phyloP scores from a whole-genome alignment of 805 yeast species.

The Sugiyamaella chiloensis region DNA sequence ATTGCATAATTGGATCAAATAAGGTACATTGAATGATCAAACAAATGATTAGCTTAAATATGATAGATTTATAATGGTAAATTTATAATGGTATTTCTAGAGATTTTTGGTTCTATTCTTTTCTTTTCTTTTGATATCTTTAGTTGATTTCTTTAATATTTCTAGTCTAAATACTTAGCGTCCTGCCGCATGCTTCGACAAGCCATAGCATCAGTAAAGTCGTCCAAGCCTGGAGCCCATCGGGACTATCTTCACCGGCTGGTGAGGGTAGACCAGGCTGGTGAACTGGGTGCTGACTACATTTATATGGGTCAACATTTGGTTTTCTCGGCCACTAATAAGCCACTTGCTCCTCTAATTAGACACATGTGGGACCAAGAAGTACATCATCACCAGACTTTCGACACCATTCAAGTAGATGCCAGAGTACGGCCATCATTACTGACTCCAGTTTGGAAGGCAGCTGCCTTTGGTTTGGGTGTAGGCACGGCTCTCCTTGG shows the following conservation, averaged over 20 bases:
- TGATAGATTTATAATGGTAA: too few species aligned
- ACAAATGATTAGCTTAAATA: too few species aligned
- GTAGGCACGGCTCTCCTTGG: slow-evolving; percentile 80
- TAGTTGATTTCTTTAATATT: too few species aligned
- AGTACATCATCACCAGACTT: slow-evolving; percentile 81
- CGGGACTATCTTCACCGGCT: slow-evolving; percentile 28
- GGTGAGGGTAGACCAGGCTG: slow-evolving; percentile 95
- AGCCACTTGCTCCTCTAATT: slow-evolving; percentile 73
- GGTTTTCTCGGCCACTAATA: slow-evolving; percentile 66
- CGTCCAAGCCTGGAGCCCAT: slow-evolving; percentile 24
- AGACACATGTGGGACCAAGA: slow-evolving; percentile 99
- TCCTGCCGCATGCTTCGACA: slow-evolving; percentile 23
- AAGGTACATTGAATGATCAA: too few species aligned
- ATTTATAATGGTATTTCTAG: too few species aligned
- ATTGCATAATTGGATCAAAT: too few species aligned
- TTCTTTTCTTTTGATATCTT: too few species aligned
- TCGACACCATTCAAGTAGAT: slow-evolving; percentile 68
- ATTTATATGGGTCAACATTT: slow-evolving; percentile 88
- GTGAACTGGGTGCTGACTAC: slow-evolving; percentile 92
- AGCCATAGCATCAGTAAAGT: slow-evolving; percentile 23
- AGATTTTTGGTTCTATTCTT: too few species aligned
- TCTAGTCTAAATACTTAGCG: too few species aligned
- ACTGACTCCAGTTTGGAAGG: slow-evolving; percentile 89
- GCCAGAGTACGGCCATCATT: slow-evolving; percentile 88
- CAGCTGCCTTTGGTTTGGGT: slow-evolving; percentile 86